Base-by-base conservation (phyloP, 169 alveolate species). In the Plasmodium inui region DNA sequence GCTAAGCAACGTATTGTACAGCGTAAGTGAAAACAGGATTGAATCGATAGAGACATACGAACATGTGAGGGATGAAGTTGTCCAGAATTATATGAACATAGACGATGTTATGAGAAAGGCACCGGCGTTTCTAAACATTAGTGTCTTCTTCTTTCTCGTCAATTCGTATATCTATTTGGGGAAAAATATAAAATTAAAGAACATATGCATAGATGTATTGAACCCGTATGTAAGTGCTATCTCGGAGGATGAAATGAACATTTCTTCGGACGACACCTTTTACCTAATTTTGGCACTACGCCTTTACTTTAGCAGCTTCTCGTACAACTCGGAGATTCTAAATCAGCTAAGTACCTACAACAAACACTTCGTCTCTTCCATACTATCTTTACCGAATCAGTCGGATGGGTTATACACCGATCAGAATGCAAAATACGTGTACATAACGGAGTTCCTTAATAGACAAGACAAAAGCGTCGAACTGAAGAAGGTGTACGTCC, bases 171-270 rank as follows among this genome's bases (percentile, higher is more conserved):
- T 84, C 28, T 73, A 28, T 26, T 28, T 73, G 12, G 93, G 79
- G 50, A 19, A 30, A 19, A 73, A n/a, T 73, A 26, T 76, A 53
- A 73, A 73, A 72, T 28, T 74, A 34, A 84, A 73, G 44, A 84
- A 19, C 34, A 12, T 73, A 3, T 84, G 79, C 57, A 44, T 71
- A 46, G 84, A 84, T 17, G 53, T 72, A n/a, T 10, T 84, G 30
- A 84, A 84, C 79, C 76, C 76, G 55, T 84, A 84, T 84, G 50
- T 84, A 84, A 73, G 78, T 73, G 73, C 57, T 1, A 84, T 84
- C 10, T 72, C 93, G 28, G 79, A 84, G n/a, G 93, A 84, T 84
- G 93, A 84, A 84, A 84, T 72, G 28, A 84, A 84, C 14, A 84
- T 84, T 17, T 22, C 81, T 46, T 9, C 26, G n/a, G 84, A 73